Evolutionary conservation across 2,329 filamentous ascomycete species (phyloP), one percentile per base, ranked within the genome.

Genomic region (Arthrobotrys conoides): DNA sequence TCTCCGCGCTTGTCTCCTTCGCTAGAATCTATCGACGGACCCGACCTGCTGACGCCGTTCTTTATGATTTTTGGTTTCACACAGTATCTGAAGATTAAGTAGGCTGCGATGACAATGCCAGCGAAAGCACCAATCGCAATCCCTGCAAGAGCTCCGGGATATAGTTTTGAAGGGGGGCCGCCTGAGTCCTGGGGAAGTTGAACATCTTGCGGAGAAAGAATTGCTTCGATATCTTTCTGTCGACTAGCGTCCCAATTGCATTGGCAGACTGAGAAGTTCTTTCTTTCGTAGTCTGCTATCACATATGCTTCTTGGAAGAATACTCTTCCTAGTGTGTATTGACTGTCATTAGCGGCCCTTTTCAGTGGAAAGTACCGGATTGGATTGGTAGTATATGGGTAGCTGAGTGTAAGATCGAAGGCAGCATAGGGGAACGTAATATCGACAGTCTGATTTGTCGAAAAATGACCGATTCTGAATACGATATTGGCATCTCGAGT

Each of bases 281-380:
- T 81, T 6, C 84, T 80, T 67, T 85, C 84, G 75, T 84, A 85
- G 71, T 85, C 84, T 9, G 84, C 84, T 30, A 81, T 82, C 33
- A 85, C 57, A 77, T 85, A 84, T 12, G 84, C 83, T 81, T 86
- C 85, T 80, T 86, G 85, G 18, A 86, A 80, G 76, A 86, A 86
- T 5, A 82, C 80, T 65, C 85, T 82, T 16, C 85, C 85, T 36
- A 86, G 82, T 3, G 83, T 84, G 57, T 83, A 84, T 72, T 85
- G 83, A 36, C 81, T 82, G 6, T 81, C 79, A 63, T 84, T 83
- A 0, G 80, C 72, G 0, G 85, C 83, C 80, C 82, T 82, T 49
- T 84, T 84, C 6, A 86, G 71, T 5, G 85, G 85, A 68, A 86
- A 86, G 78, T 86, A 86, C 27, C 80, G 81, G 22, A 82, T 67